Conservation (phyloP, 495 filamentous ascomycete genomes). For the Tuber magnatum region DNA sequence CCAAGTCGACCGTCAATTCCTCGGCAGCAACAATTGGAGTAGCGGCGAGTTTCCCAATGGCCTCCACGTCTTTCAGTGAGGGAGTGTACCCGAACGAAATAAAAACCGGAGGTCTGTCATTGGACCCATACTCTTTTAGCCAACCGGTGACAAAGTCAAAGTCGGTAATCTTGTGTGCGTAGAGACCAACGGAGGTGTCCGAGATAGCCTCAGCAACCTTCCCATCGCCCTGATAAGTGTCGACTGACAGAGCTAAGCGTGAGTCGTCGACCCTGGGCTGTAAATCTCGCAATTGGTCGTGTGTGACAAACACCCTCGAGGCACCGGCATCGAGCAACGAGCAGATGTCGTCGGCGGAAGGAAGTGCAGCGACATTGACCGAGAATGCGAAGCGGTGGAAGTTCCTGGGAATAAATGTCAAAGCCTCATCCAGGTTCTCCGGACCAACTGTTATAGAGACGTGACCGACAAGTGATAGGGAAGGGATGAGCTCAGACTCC, state of each 20-base stretch:
- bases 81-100: constrained; percentile 31
- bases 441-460: constrained; percentile 62
- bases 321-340: constrained; percentile 79
- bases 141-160: constrained; percentile 44
- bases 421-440: constrained; percentile 53
- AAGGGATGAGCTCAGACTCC: constrained; percentile 38
- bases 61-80: constrained; percentile 42
- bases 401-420: constrained; percentile 52
- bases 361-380: constrained; percentile 67
- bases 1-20: constrained; percentile 58
- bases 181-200: constrained; percentile 48
- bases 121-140: constrained; percentile 45
- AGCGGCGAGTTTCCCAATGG: constrained; percentile 53
- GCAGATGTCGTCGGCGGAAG: constrained; percentile 61
- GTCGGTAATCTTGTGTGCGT: constrained; percentile 45
- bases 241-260: constrained; percentile 50
- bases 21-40: constrained; percentile 72
- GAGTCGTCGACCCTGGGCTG: constrained; percentile 53
- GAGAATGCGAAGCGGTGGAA: constrained; percentile 52
- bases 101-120: constrained; percentile 45
- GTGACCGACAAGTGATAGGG: constrained; percentile 67
- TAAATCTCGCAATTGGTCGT: constrained; percentile 55
- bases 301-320: constrained; percentile 72
- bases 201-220: constrained; percentile 51
- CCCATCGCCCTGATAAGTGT: constrained; percentile 46